phyloP scores from a whole-genome alignment of 768 basidiomycete species.

The Boletus subparvulus region DNA sequence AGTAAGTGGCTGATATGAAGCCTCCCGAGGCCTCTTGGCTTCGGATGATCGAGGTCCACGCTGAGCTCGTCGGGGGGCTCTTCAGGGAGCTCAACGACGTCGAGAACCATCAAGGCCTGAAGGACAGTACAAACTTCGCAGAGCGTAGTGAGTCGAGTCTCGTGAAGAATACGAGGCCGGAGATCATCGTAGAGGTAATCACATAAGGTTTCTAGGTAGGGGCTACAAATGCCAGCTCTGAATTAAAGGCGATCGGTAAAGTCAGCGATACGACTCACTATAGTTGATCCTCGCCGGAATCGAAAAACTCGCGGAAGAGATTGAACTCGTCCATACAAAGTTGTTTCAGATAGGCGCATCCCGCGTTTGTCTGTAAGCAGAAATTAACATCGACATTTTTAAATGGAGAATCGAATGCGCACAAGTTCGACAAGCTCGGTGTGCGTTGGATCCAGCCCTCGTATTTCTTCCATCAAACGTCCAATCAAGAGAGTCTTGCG shows the following conservation, averaged over 20 bases:
- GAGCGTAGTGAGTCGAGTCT: slow-evolving; percentile 80
- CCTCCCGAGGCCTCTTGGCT: slow-evolving; percentile 46
- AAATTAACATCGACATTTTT: not conserved
- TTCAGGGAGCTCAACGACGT: slow-evolving; percentile 48
- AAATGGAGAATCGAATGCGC: slow-evolving; percentile 10
- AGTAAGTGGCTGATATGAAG: slow-evolving; percentile 81
- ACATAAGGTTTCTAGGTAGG: slow-evolving; percentile 87
- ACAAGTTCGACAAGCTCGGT: slow-evolving; percentile 91
- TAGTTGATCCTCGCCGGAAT: slow-evolving; percentile 72
- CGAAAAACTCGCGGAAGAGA: slow-evolving; percentile 84
- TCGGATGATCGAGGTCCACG: slow-evolving; percentile 39
- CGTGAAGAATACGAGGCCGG: slow-evolving; percentile 92
- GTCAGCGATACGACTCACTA: slow-evolving; percentile 49
- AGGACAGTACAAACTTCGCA: slow-evolving; percentile 97
- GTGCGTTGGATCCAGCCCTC: slow-evolving; percentile 70
- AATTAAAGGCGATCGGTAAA: slow-evolving; percentile 7
- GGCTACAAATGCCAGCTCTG: slow-evolving; percentile 43
- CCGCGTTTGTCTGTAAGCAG: slow-evolving; percentile 70
- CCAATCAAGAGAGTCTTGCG: slow-evolving; percentile 72
- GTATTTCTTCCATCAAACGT: slow-evolving; percentile 78
- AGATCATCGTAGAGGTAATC: slow-evolving; percentile 95
- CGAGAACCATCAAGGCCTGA: slow-evolving; percentile 94
- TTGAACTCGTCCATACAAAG: slow-evolving; percentile 88
- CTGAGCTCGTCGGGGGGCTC: slow-evolving; percentile 35
- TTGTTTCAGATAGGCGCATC: slow-evolving; percentile 91